These are phyloP conservation scores for Paxillus ammoniavirescens DNA, from an alignment of 768 basidiomycete genomes.

Conservation along the genomic window DNA sequence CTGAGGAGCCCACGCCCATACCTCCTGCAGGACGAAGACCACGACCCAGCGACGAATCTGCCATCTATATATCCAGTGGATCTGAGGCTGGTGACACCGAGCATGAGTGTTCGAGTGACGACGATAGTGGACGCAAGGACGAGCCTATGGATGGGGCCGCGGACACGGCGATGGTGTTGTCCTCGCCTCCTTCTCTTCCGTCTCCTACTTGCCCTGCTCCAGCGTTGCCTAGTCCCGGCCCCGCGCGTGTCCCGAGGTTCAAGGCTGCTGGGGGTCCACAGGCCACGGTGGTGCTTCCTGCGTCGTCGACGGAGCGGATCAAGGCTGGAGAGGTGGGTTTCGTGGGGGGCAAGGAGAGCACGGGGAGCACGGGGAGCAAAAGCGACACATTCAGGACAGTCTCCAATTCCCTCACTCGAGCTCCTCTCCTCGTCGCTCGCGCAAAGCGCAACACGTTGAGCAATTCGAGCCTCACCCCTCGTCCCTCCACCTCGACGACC, in stretches of 20 bases:
- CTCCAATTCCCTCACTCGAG: neutral
- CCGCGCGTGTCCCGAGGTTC: conserved; percentile 15
- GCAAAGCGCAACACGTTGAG: conserved; percentile 3
- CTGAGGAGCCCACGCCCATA: neutral
- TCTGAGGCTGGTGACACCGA: conserved; percentile 21
- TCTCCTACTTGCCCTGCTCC: neutral
- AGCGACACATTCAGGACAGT: neutral
- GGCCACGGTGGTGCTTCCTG: neutral
- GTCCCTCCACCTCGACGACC: neutral
- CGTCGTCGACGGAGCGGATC: neutral
- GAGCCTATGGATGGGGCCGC: conserved; percentile 10
- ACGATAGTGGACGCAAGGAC: neutral
- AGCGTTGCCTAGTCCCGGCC: neutral
- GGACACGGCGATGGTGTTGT: conserved; percentile 26
- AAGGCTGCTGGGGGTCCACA: conserved; percentile 9
- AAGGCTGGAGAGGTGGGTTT: too few species aligned
- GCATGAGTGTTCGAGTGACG: neutral
- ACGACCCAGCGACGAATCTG: conserved; percentile 10
- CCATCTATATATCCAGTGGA: conserved; percentile 27
- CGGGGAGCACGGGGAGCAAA: too few species aligned
- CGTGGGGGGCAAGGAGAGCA: too few species aligned
- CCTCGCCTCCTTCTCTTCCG: conserved; percentile 17
- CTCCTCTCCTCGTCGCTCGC: conserved; percentile 25
- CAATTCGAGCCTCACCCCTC: neutral
- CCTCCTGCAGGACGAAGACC: neutral